These are phyloP conservation scores for Eleusine indica DNA, from an alignment of 176 grass and related monocot species.

Conservation along the genomic window DNA sequence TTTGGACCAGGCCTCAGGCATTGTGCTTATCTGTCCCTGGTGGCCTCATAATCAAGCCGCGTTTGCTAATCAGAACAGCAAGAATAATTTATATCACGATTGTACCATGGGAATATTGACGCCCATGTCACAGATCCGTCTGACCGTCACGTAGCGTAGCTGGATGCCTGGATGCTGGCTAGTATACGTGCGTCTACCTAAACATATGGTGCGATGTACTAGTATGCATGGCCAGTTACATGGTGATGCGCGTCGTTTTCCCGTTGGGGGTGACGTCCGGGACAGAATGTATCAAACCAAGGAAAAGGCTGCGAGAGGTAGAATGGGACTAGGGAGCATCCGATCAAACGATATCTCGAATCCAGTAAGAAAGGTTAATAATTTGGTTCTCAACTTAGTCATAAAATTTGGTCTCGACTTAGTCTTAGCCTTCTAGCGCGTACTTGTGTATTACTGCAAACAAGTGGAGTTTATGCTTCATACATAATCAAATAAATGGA, in stretches of 20 bases:
- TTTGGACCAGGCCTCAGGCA: conserved; percentile 1
- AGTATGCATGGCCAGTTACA: neutral
- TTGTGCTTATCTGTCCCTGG: conserved; percentile 31
- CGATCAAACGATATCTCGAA: conserved; percentile 44
- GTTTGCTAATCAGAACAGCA: neutral
- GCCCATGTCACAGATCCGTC: conserved; percentile 12
- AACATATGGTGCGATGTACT: neutral
- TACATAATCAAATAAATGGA: neutral
- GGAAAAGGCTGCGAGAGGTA: conserved; percentile 3
- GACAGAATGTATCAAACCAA: neutral
- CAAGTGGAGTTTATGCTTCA: too few species aligned
- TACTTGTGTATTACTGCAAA: too few species aligned
- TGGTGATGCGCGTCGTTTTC: conserved; percentile 39
- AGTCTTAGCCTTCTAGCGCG: neutral
- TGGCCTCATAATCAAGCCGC: neutral
- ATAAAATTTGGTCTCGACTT: neutral
- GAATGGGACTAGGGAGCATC: conserved; percentile 26
- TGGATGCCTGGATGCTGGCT: neutral
- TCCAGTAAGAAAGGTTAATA: conserved; percentile 12
- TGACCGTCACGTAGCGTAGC: neutral
- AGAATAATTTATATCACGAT: neutral
- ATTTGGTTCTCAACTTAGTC: neutral
- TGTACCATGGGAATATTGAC: conserved; percentile 29
- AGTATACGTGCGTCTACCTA: neutral
- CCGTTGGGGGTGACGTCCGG: neutral